Conservation (phyloP, 1,139 yeast genomes). For the Hanseniaspora gamundiae region DNA sequence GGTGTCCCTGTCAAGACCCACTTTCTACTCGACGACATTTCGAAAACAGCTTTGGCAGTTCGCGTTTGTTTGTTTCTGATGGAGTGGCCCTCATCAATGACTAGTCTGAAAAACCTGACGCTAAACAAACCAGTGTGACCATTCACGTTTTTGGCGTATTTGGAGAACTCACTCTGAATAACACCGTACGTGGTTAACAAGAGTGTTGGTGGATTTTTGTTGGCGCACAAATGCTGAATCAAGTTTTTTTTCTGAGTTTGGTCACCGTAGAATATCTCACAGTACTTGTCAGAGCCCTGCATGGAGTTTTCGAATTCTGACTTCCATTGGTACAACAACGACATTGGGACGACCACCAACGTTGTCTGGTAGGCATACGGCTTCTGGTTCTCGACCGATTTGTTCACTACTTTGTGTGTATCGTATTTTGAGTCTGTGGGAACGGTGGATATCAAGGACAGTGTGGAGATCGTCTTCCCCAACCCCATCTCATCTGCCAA, state of each 20-base stretch:
- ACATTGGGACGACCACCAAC: slow-evolving; percentile 81
- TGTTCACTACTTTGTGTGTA: slow-evolving; percentile 77
- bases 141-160: slow-evolving; percentile 21
- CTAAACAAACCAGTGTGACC: slow-evolving; percentile 48
- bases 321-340: slow-evolving; percentile 84
- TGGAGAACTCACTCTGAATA: slow-evolving; percentile 47
- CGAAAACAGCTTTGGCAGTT: slow-evolving; percentile 70
- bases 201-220: slow-evolving; percentile 49
- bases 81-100: slow-evolving; percentile 86
- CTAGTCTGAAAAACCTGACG: slow-evolving; percentile 64
- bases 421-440: slow-evolving; percentile 30
- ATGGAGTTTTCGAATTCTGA: slow-evolving; percentile 79
- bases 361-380: slow-evolving; percentile 78
- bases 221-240: slow-evolving; percentile 16
- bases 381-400: slow-evolving; percentile 36
- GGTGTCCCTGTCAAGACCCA: slow-evolving; percentile 97
- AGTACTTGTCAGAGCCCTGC: slow-evolving; percentile 34
- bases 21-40: slow-evolving; percentile 47
- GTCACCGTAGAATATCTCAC: slow-evolving; percentile 62
- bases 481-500: slow-evolving; percentile 97
- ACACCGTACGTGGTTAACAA: slow-evolving; percentile 87
- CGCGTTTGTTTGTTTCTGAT: slow-evolving; percentile 73
- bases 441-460: slow-evolving; percentile 77
- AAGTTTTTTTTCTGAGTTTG: slow-evolving; percentile 35
- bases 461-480: slow-evolving; percentile 91